Base-by-base conservation (phyloP, 2,329 filamentous ascomycete species). In the Phoma sp. region DNA sequence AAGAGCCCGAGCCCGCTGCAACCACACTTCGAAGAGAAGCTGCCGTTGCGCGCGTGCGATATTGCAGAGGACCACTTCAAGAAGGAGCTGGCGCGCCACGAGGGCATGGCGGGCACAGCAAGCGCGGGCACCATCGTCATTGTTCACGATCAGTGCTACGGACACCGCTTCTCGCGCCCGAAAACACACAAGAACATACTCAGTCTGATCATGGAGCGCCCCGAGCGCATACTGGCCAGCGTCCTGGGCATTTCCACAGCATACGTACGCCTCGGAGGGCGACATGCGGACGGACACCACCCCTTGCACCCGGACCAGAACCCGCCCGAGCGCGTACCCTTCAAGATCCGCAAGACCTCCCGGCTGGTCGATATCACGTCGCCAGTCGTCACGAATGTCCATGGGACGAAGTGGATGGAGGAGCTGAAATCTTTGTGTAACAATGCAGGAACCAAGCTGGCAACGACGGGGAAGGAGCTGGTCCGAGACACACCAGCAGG, bases 91-190 rank as follows among this genome's bases (percentile, higher is more conserved):
- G 65, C 84, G 14, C 74, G 81, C 6, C 87, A 91, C 65, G 83
- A 87, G 52, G 76, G 78, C 26, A 37, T 64, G 23, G 68, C 61
- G 4, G 73, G 70, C 2, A 56, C 67, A n/a, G 67, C 66, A 9
- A 64, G 66, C 10, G 73, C 82, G 3, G 80, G 92, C 56, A 92
- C 92, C 0, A 77, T 96, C 4, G 92, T 98, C 39, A 83, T 99
- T 25, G 79, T 99, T 2, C 92, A 98, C 67, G 95, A 99, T 77
- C 88, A 90, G 47, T 96, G 93, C 76, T 99, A 98, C 72, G 93
- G 93, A 20, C 95, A 99, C 77, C 88, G 92, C 18, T 99, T 87
- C 74, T 91, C 93, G 10, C 84, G 95, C 37, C 92, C 92, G 4
- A 88, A 90, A 64, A 89, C 92, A 1, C 88, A 86, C 18, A 89